These are phyloP conservation scores for Inga oerstediana DNA, from an alignment of 306 rosid species.

Conservation along the genomic window DNA sequence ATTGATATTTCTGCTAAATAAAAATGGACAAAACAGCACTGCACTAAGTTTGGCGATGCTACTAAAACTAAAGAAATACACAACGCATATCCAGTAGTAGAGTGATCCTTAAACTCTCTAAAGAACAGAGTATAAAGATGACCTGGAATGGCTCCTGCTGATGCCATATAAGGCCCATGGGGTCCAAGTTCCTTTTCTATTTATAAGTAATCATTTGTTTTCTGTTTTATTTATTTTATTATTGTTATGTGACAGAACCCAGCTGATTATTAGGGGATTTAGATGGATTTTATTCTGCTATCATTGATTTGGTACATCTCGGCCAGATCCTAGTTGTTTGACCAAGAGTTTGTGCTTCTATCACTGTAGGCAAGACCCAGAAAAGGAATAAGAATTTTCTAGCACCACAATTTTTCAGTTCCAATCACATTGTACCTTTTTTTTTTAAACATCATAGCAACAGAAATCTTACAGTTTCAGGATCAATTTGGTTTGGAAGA, in stretches of 20 bases:
- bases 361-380: background rate
- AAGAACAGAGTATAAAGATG: background rate
- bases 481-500: background rate
- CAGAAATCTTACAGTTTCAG: background rate
- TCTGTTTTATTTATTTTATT: background rate
- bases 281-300: background rate
- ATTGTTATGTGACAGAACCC: background rate
- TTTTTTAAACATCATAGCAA: background rate
- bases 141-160: background rate
- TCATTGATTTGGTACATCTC: background rate
- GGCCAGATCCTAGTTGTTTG: background rate
- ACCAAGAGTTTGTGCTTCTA: background rate
- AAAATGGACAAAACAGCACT: slow-evolving; percentile 2
- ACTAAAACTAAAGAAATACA: slow-evolving; percentile 8
- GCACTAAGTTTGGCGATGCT: background rate
- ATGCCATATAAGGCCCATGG: background rate
- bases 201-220: background rate
- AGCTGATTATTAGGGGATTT: background rate
- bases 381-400: background rate
- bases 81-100: background rate
- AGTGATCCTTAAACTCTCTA: background rate
- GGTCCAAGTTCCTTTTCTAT: background rate
- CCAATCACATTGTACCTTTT: slow-evolving; percentile 6
- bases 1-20: slow-evolving; percentile 1
- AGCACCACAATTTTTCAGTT: background rate